Evolutionary conservation across 345 rosid genomes (phyloP).

Genomic region (Citrus cavaleriei): DNA sequence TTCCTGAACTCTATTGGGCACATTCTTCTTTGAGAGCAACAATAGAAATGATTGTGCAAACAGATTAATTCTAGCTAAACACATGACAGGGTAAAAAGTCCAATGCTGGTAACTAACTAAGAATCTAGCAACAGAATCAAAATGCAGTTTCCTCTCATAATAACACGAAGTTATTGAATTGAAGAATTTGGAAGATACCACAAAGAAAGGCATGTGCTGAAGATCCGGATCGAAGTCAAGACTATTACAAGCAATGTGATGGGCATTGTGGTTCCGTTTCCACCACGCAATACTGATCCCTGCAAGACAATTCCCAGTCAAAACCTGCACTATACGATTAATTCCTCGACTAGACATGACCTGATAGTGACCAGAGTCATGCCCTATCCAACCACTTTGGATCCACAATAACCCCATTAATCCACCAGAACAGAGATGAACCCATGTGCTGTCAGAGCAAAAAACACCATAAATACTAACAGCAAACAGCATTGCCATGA

Average conservation of each 20-base stretch:
- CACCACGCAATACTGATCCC: conserved; percentile 68
- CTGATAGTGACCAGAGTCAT: conserved; percentile 70
- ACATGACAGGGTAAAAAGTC: conserved; percentile 61
- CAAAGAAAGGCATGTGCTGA: conserved; percentile 56
- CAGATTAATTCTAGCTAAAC: conserved; percentile 52
- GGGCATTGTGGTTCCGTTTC: conserved; percentile 56
- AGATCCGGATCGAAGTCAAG: conserved; percentile 59
- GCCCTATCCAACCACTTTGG: conserved; percentile 77
- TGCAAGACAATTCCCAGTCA: conserved; percentile 67
- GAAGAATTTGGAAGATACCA: conserved; percentile 51
- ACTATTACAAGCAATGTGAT: conserved; percentile 56
- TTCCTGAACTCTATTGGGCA: conserved; percentile 35
- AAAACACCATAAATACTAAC: conserved; percentile 36
- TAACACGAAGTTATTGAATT: conserved; percentile 34
- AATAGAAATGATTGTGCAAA: conserved; percentile 42
- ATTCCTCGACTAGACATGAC: conserved; percentile 27
- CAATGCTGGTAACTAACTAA: conserved; percentile 55
- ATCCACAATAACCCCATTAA: conserved; percentile 49
- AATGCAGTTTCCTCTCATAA: conserved; percentile 48
- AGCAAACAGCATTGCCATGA: conserved; percentile 26
- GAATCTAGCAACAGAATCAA: conserved; percentile 42
- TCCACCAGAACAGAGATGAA: conserved; percentile 35
- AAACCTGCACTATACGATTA: conserved; percentile 47
- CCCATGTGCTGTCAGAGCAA: conserved; percentile 25
- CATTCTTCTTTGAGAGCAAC: conserved; percentile 34